Conservation (phyloP, 2,329 filamentous ascomycete genomes). For the Scedosporium apiospermum region DNA sequence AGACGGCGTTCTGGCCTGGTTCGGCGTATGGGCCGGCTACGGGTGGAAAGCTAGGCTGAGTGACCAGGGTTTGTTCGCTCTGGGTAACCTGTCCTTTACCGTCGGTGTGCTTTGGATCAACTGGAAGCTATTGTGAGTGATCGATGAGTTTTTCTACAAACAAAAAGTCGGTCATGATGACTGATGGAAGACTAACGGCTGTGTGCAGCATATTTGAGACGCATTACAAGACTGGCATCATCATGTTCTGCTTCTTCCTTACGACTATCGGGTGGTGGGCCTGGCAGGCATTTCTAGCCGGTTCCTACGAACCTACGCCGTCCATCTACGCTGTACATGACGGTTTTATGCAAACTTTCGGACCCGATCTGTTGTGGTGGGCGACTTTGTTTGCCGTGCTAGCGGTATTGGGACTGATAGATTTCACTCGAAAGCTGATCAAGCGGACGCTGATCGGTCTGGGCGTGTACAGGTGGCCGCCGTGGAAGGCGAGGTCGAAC, state of each 20-base stretch:
- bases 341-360: conserved; percentile 58
- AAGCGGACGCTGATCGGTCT: conserved; percentile 36
- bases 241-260: conserved; percentile 47
- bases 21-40: conserved; percentile 46
- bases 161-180: no score
- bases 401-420: conserved; percentile 49
- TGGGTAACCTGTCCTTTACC: conserved; percentile 65
- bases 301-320: conserved; percentile 42
- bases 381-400: conserved; percentile 56
- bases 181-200: neutral
- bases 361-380: conserved; percentile 67
- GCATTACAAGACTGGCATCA: conserved; percentile 62
- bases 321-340: conserved; percentile 57
- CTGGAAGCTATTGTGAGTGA: conserved; percentile 61
- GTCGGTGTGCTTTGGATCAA: conserved; percentile 64
- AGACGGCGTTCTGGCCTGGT: conserved; percentile 68
- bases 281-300: conserved; percentile 67
- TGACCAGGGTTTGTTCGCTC: conserved; percentile 63
- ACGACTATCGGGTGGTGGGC: conserved; percentile 57
- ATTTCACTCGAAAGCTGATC: conserved; percentile 47
- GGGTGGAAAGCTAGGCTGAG: conserved; percentile 37
- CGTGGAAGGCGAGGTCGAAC: conserved; percentile 22
- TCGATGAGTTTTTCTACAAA: neutral
- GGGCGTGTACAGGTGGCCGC: conserved; percentile 38
- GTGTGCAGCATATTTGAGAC: conserved; percentile 57